These are phyloP conservation scores for Hansenula sp. DNA, from an alignment of 1,139 yeast genomes.

Conservation along the genomic window DNA sequence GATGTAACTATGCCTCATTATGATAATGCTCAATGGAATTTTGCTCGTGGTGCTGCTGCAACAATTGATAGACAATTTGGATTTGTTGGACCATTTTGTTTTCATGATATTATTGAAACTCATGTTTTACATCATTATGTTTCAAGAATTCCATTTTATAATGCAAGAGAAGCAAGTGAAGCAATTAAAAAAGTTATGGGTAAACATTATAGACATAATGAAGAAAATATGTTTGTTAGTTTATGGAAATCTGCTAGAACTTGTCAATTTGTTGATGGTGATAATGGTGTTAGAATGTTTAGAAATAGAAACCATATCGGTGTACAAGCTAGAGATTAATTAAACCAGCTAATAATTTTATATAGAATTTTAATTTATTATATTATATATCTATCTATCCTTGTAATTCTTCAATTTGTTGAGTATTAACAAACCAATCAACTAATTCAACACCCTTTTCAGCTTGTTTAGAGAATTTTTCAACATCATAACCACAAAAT, in stretches of 20 bases:
- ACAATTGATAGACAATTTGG: slow-evolving; percentile 85
- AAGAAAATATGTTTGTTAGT: slow-evolving; percentile 68
- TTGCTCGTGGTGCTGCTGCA: slow-evolving; percentile 86
- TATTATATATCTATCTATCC: not conserved
- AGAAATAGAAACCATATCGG: slow-evolving; percentile 65
- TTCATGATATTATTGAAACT: slow-evolving; percentile 88
- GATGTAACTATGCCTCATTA: slow-evolving; percentile 81
- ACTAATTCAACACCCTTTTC: slow-evolving; percentile 32
- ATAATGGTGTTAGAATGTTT: slow-evolving; percentile 72
- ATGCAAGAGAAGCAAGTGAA: slow-evolving; percentile 74
- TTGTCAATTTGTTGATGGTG: slow-evolving; percentile 84
- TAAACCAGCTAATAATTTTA: not conserved
- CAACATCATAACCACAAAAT: slow-evolving; percentile 53
- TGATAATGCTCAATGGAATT: slow-evolving; percentile 70
- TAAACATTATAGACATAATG: slow-evolving; percentile 61
- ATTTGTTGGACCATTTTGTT: slow-evolving; percentile 71
- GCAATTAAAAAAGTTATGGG: slow-evolving; percentile 84
- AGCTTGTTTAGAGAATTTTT: slow-evolving; percentile 40
- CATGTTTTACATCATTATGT: slow-evolving; percentile 86
- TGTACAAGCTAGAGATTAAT: slow-evolving; percentile 21
- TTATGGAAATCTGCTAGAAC: slow-evolving; percentile 68
- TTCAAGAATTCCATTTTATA: slow-evolving; percentile 82
- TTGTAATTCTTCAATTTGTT: slow-evolving; percentile 23
- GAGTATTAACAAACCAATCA: slow-evolving; percentile 29
- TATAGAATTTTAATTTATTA: slow-evolving; percentile 1